Conservation (phyloP, 2,329 filamentous ascomycete species). For the Sclerotinia sclerotiorum region DNA sequence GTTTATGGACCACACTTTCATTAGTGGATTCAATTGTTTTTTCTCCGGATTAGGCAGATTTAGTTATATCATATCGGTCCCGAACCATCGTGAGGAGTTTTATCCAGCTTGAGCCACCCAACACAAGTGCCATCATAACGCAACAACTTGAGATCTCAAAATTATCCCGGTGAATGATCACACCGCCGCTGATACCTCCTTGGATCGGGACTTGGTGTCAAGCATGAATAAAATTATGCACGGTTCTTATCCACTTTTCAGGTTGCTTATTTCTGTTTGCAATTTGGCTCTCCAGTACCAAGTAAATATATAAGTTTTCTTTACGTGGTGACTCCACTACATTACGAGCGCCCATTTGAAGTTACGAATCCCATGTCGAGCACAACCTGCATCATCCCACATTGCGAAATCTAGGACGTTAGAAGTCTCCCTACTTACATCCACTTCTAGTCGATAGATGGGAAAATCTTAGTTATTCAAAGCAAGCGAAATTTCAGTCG, state of each 20-base stretch:
- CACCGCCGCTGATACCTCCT: not conserved
- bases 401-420: conserved; percentile 6
- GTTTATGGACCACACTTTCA: not conserved
- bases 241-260: conserved; percentile 1
- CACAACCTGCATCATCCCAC: conserved; percentile 11
- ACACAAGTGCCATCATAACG: not conserved
- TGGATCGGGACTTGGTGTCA: not conserved
- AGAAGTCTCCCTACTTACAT: not conserved
- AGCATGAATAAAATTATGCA: not conserved
- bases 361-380: conserved; percentile 6
- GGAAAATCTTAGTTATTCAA: conserved; percentile 8
- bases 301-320: conserved; percentile 5
- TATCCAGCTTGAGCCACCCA: not conserved
- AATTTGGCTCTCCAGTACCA: not conserved
- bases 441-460: not conserved
- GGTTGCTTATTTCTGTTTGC: not conserved
- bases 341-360: not conserved
- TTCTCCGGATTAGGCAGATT: not conserved
- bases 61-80: not conserved
- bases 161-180: not conserved
- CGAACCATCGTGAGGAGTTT: not conserved
- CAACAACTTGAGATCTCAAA: not conserved
- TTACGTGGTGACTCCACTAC: conserved; percentile 7
- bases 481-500: not conserved
- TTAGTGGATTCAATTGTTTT: not conserved